These are phyloP conservation scores for Penicillium herquei DNA, from an alignment of 495 filamentous ascomycete genomes.

Conservation along the genomic window DNA sequence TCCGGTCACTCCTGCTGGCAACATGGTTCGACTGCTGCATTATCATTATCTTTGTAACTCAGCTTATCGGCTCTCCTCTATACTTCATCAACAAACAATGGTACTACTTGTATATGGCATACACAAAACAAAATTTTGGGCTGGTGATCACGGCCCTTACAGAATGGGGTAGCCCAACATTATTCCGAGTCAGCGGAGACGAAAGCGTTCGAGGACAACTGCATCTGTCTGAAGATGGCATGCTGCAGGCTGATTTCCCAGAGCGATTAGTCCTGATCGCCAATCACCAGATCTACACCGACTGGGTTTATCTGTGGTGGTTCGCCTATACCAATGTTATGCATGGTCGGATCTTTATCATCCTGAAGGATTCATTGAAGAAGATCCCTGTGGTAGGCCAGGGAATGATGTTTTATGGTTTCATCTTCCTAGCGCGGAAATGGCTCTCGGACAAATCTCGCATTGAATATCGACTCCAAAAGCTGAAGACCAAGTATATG, in stretches of 20 bases:
- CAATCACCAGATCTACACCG: slow-evolving; percentile 70
- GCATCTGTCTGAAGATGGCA: slow-evolving; percentile 51
- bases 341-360: slow-evolving; percentile 70
- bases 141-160: slow-evolving; percentile 59
- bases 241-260: slow-evolving; percentile 55
- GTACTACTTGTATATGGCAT: slow-evolving; percentile 65
- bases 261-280: slow-evolving; percentile 63
- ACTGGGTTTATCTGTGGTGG: slow-evolving; percentile 76
- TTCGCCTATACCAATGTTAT: slow-evolving; percentile 60
- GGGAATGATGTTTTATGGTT: slow-evolving; percentile 68
- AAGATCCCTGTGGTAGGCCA: slow-evolving; percentile 62
- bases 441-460: slow-evolving; percentile 63
- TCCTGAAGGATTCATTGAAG: slow-evolving; percentile 66
- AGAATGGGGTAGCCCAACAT: slow-evolving; percentile 60
- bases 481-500: slow-evolving; percentile 51
- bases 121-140: slow-evolving; percentile 63
- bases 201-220: slow-evolving; percentile 58
- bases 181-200: slow-evolving; percentile 62
- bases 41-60: slow-evolving; percentile 50
- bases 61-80: slow-evolving; percentile 56
- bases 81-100: slow-evolving; percentile 59
- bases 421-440: slow-evolving; percentile 69
- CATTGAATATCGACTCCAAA: slow-evolving; percentile 57
- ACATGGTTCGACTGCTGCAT: slow-evolving; percentile 64
- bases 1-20: slow-evolving; percentile 61